Percentiles rank a stretch among this genome's conserved stretches.
These are phyloP conservation scores for Ulmus americana DNA, from an alignment of 331 rosid species.

Conservation along the genomic window DNA sequence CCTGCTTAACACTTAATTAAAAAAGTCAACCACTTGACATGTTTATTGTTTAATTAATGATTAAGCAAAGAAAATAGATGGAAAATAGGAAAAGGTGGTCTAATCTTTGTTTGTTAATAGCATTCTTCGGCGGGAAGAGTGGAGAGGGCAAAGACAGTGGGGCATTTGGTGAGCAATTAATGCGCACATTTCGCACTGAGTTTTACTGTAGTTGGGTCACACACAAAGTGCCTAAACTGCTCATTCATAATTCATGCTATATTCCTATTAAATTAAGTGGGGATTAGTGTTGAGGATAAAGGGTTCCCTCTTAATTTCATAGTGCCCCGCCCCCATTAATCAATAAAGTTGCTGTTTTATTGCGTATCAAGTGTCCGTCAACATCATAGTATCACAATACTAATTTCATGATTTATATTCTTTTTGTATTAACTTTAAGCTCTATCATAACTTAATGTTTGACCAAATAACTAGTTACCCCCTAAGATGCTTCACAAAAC, in stretches of 20 bases:
- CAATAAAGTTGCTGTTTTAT: too few relatives aligned
- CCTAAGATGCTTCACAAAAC: too few relatives aligned
- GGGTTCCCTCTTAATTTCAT: too few relatives aligned
- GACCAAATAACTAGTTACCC: too few relatives aligned
- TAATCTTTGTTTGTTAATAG: constrained; percentile 5
- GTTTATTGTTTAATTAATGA: neutral
- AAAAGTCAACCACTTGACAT: neutral
- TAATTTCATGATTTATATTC: too few relatives aligned
- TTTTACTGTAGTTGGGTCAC: constrained; percentile 9
- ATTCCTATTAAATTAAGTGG: neutral
- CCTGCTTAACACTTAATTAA: constrained; percentile 7
- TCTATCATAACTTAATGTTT: too few relatives aligned
- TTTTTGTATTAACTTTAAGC: too few relatives aligned
- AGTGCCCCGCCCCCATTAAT: too few relatives aligned
- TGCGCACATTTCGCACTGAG: constrained; percentile 13
- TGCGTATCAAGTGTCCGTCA: too few relatives aligned
- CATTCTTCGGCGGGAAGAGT: constrained; percentile 36
- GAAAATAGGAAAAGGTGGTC: constrained; percentile 4
- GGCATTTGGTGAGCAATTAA: constrained; percentile 16
- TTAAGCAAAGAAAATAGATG: neutral
- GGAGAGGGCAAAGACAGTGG: constrained; percentile 31
- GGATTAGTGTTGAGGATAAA: too few relatives aligned
- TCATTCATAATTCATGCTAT: neutral
- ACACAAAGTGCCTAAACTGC: constrained; percentile 2
- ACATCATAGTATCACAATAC: too few relatives aligned